Percentiles rank a stretch among this genome's conserved stretches.
Conservation (phyloP, 139 green algal genomes). For the Penium margaritaceum region DNA sequence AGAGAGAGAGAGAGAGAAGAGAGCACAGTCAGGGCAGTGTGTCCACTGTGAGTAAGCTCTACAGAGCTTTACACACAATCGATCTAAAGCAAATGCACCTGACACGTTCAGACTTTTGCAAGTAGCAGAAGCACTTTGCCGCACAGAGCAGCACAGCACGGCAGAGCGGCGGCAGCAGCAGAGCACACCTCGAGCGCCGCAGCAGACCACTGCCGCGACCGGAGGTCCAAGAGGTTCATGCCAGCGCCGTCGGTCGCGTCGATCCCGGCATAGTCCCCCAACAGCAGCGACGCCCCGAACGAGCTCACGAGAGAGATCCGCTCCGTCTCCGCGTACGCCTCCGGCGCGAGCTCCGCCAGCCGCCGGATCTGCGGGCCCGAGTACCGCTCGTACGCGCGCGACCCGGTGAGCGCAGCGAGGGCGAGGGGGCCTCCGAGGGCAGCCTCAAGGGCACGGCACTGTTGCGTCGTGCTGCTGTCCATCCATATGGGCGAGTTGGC, state of each 20-base stretch:
- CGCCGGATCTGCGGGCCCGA: slow-evolving; percentile 43
- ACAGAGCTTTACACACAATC: too few relatives aligned
- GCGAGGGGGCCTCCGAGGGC: slow-evolving; percentile 21
- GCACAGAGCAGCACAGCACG: too few relatives aligned
- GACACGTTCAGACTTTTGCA: too few relatives aligned
- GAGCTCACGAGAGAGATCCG: slow-evolving; percentile 40
- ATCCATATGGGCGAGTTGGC: slow-evolving; percentile 42
- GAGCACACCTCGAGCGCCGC: slow-evolving; percentile 26
- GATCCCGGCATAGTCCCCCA: slow-evolving; percentile 43
- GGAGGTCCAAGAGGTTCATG: slow-evolving; percentile 47
- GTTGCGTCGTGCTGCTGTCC: slow-evolving; percentile 40
- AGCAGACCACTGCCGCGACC: background rate
- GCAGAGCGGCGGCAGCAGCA: too few relatives aligned
- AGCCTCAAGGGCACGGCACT: slow-evolving; percentile 35
- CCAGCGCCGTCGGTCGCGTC: slow-evolving; percentile 37
- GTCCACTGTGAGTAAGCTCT: too few relatives aligned
- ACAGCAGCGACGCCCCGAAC: slow-evolving; percentile 31
- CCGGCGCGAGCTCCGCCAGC: slow-evolving; percentile 17
- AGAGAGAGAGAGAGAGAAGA: too few relatives aligned
- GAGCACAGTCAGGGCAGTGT: too few relatives aligned
- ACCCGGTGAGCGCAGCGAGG: slow-evolving; percentile 36
- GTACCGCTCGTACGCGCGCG: slow-evolving; percentile 39
- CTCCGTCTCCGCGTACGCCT: slow-evolving; percentile 22
- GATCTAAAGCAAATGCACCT: too few relatives aligned
- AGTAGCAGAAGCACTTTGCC: too few relatives aligned